Percentiles rank a stretch among this genome's conserved stretches.
Conservation (phyloP, 2,329 filamentous ascomycete genomes). For the Boeremia lycopersici region DNA sequence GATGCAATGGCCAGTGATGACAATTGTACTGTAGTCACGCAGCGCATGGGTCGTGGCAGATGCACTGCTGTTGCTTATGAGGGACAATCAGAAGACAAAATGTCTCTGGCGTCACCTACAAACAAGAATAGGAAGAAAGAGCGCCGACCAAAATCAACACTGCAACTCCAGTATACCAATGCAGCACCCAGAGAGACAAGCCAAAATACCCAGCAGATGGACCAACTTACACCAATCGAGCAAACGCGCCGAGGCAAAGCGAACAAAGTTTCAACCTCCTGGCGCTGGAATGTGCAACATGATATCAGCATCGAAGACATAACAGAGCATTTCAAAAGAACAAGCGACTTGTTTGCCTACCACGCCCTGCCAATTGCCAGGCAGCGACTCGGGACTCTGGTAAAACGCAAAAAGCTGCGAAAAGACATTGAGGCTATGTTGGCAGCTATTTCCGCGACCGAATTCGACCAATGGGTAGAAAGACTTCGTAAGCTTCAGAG, state of each 20-base stretch:
- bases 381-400: slow-evolving; percentile 13
- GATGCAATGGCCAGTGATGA: too few relatives aligned
- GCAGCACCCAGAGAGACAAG: too few relatives aligned
- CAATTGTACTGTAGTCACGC: too few relatives aligned
- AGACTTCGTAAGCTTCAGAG: slow-evolving; percentile 22
- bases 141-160: too few relatives aligned
- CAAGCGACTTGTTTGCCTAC: slow-evolving; percentile 32
- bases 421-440: slow-evolving; percentile 23
- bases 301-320: slow-evolving; percentile 4
- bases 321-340: slow-evolving; percentile 17
- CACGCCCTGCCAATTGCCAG: slow-evolving; percentile 29
- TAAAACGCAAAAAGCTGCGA: slow-evolving; percentile 17
- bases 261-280: slow-evolving; percentile 21
- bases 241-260: slow-evolving; percentile 5
- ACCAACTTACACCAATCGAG: too few relatives aligned
- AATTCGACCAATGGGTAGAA: slow-evolving; percentile 24
- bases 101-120: too few relatives aligned
- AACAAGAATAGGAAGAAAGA: too few relatives aligned
- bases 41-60: too few relatives aligned
- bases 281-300: slow-evolving; percentile 31
- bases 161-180: too few relatives aligned
- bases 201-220: too few relatives aligned
- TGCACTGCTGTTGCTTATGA: too few relatives aligned
- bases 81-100: too few relatives aligned
- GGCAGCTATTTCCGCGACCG: slow-evolving; percentile 4